Evolutionary conservation across 441 rosid genomes (phyloP), one percentile per base, ranked within the genome.

Genomic region (Macaranga tanarius): DNA sequence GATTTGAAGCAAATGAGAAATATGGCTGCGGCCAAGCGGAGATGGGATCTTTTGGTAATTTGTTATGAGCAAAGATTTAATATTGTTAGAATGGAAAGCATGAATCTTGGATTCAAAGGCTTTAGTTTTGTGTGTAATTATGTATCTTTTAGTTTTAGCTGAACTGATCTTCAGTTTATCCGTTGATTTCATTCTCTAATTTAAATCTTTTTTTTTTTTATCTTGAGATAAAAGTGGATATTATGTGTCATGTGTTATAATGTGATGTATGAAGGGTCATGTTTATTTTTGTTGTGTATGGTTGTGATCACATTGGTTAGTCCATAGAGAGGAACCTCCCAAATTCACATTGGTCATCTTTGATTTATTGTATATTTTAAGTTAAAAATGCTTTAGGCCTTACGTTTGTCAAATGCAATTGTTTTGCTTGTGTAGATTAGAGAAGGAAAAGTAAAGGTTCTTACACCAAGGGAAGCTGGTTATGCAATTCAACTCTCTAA

Each of bases 1-100:
- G 96, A 90, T 72, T 67, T 92, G 81, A 91, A 88, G 92, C 97
- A 92, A 84, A 82, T 91, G 89, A 89, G 88, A 81, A 97, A 91
- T 77, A 83, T 91, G 92, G 91, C 97, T 71, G 92, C 97, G 76
- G 96, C 97, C 20, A 89, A 86, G 87, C 92, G 89, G 84, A 89
- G 95, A 87, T 92, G 97, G 97, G 97, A 95, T 72, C 85, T 86
- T 76, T 73, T 92, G 97, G 99, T 92, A 83, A 56, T 48, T 56
- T 45, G 38, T 38, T 58, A 13, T 28, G 56, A n/a, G 6, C 62
- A 20, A 2, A 22, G 25, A 20, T 7, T 68, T 19, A 13, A 26
- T 65, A 25, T 61, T 11, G 2, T 31, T 50, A 5, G 34, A 56
- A 7, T 31, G 40, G 19, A 70, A 63, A 45, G 11, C 40, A 13